Evolutionary conservation across 345 rosid genomes (phyloP), one percentile per base, ranked within the genome.

Genomic region (Linum trigynum): DNA sequence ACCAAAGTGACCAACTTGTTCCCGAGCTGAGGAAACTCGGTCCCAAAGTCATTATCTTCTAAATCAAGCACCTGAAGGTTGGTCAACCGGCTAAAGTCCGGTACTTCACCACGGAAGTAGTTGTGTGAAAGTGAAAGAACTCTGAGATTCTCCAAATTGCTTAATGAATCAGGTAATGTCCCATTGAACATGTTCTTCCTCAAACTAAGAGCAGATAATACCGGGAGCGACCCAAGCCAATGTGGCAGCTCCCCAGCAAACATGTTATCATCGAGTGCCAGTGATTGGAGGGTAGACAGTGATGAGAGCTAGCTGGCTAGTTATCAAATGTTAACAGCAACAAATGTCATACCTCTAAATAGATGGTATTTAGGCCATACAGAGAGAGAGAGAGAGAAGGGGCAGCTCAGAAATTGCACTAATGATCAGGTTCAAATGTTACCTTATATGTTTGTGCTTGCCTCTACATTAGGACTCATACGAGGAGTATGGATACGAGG

Each of bases 21-120:
- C 48, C 96, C 82, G 67, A 90, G 77, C 74, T 62, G 72, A 53
- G 97, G 99, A 81, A 90, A 85, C 71, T 69, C 66, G 32, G 96
- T 89, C 67, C 92, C 90, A 1, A 88, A 81, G 63, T 81, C 79
- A 81, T 94, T 90, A 67, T 88, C 88, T 80, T 84, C 92, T 72
- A 94, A 75, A 74, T 90, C 95, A 65, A 94, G 87, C 39, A 85
- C 88, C 71, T 88, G 96, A 79, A 94, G 92, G 75, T 90, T 86
- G 57, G 82, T 83, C 80, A 88, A 81, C 68, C 75, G 64, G 71
- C 82, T 80, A n/a, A 90, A 66, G 73, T 85, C 91, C 2, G 99
- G 99, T 55, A 94, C 71, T 68, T 61, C 84, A 17, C 95, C 96
- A 3, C 59, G 61, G 71, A 94, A 85, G 59, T 82, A 81, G 78